A percentile compares a stretch with the other conserved stretches of the same genome.
Evolutionary conservation across 1,284 basidiomycete species (phyloP).

Genomic region (Fistulina hepatica): DNA sequence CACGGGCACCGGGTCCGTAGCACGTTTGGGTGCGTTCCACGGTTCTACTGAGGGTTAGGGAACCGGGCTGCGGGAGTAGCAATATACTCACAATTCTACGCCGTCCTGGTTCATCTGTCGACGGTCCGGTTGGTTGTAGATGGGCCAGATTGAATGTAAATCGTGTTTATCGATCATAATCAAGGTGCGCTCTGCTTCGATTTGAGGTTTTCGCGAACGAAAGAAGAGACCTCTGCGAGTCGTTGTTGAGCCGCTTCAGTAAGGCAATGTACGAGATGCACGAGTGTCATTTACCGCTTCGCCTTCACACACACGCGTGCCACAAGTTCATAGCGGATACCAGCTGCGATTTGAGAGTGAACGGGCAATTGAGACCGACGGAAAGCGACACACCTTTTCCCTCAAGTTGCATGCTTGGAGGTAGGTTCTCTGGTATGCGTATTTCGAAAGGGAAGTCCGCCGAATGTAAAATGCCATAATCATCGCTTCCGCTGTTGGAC

Average conservation of each 20-base stretch:
- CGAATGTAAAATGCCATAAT: conserved; percentile 56
- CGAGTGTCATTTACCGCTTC: conserved; percentile 47
- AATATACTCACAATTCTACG: no score
- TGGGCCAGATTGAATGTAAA: conserved; percentile 80
- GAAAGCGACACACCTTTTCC: conserved; percentile 41
- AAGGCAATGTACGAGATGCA: background rate
- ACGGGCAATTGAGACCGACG: conserved; percentile 8
- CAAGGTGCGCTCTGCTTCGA: conserved; percentile 47
- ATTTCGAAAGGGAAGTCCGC: conserved; percentile 81
- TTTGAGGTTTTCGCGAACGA: conserved; percentile 53
- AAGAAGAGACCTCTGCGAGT: conserved; percentile 53
- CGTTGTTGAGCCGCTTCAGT: no score
- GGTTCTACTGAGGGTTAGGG: conserved; percentile 60
- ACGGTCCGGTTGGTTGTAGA: conserved; percentile 70
- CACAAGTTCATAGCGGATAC: conserved; percentile 77
- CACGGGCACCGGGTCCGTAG: conserved; percentile 75
- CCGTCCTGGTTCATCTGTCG: conserved; percentile 57
- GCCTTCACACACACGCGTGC: conserved; percentile 75
- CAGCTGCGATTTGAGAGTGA: conserved; percentile 35
- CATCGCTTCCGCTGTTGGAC: conserved; percentile 60
- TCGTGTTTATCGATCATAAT: conserved; percentile 86
- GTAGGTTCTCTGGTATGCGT: conserved; percentile 76
- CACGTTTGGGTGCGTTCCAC: conserved; percentile 69
- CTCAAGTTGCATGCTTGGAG: conserved; percentile 68
- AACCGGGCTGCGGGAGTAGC: no score